Evolutionary conservation across 768 basidiomycete species (phyloP).

Genomic region (Phylloporus sp.): DNA sequence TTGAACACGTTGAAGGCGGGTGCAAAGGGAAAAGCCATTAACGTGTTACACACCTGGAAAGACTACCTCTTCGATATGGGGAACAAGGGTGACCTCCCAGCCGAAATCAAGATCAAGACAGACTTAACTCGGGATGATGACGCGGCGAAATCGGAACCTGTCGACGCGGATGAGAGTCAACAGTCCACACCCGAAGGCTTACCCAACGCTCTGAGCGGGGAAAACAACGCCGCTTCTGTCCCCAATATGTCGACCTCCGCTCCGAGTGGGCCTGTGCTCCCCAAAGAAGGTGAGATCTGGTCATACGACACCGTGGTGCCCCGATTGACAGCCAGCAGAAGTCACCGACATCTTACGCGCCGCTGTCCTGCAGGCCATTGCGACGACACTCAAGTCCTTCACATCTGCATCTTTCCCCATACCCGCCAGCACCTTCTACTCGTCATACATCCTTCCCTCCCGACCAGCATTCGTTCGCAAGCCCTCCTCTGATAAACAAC

Average conservation of each 20-base stretch:
- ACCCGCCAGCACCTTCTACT: conserved; percentile 71
- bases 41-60: conserved; percentile 70
- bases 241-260: conserved; percentile 5
- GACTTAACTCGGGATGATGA: conserved; percentile 8
- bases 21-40: conserved; percentile 76
- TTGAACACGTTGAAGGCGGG: conserved; percentile 44
- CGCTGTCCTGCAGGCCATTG: conserved; percentile 66
- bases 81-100: conserved; percentile 55
- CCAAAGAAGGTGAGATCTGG: conserved; percentile 28
- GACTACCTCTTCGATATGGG: conserved; percentile 76
- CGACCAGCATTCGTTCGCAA: conserved; percentile 57
- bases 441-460: conserved; percentile 70
- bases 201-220: conserved; percentile 11
- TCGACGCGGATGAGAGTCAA: conserved; percentile 1
- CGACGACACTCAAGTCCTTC: conserved; percentile 42
- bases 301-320: not conserved
- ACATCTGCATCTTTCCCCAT: conserved; percentile 66
- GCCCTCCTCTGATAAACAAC: conserved; percentile 7
- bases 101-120: conserved; percentile 29
- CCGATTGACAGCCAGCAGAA: conserved; percentile 15
- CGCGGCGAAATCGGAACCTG: conserved; percentile 9
- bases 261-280: conserved; percentile 12
- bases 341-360: conserved; percentile 45
- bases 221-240: conserved; percentile 21
- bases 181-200: conserved; percentile 9